phyloP scores from a whole-genome alignment of 2,329 filamentous ascomycete genomes.

The Calycina marina region DNA sequence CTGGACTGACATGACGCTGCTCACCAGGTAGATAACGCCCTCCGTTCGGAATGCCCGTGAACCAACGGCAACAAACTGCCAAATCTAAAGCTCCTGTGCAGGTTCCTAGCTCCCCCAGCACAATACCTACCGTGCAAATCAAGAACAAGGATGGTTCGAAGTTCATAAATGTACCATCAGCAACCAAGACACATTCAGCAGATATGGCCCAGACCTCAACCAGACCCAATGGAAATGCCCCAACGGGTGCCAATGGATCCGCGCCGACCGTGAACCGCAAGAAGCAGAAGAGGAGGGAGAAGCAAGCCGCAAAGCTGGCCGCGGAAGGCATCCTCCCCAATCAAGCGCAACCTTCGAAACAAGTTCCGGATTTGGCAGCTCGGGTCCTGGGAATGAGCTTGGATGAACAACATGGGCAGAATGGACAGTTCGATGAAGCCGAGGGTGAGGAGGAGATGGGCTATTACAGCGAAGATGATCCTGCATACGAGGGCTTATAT shows the following conservation, averaged over 20 bases:
- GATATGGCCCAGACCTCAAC: slow-evolving; percentile 21
- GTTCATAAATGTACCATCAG: slow-evolving; percentile 50
- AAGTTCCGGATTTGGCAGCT: slow-evolving; percentile 13
- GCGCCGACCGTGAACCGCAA: slow-evolving; percentile 63
- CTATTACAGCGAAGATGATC: slow-evolving; percentile 2
- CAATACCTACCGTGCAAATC: slow-evolving; percentile 42
- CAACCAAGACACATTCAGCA: slow-evolving; percentile 33
- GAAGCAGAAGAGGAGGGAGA: slow-evolving; percentile 86
- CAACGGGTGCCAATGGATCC: slow-evolving; percentile 19
- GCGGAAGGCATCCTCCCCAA: slow-evolving; percentile 14
- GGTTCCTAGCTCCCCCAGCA: slow-evolving; percentile 33
- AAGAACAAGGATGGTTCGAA: slow-evolving; percentile 56
- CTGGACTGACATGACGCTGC: too few species aligned
- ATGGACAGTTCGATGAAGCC: slow-evolving; percentile 27
- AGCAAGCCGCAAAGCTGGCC: slow-evolving; percentile 32
- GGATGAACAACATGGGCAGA: slow-evolving; percentile 15
- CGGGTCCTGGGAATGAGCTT: slow-evolving; percentile 18
- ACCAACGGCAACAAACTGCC: slow-evolving; percentile 34
- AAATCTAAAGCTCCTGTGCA: slow-evolving; percentile 26
- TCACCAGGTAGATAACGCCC: too few species aligned
- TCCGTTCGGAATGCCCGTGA: slow-evolving; percentile 33
- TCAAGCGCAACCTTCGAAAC: background rate
- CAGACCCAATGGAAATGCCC: slow-evolving; percentile 19
- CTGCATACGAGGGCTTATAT: slow-evolving; percentile 18
- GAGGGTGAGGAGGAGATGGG: slow-evolving; percentile 20